phyloP scores from a whole-genome alignment of 148 eudicot genomes.

The Rhododendron mucronatum region DNA sequence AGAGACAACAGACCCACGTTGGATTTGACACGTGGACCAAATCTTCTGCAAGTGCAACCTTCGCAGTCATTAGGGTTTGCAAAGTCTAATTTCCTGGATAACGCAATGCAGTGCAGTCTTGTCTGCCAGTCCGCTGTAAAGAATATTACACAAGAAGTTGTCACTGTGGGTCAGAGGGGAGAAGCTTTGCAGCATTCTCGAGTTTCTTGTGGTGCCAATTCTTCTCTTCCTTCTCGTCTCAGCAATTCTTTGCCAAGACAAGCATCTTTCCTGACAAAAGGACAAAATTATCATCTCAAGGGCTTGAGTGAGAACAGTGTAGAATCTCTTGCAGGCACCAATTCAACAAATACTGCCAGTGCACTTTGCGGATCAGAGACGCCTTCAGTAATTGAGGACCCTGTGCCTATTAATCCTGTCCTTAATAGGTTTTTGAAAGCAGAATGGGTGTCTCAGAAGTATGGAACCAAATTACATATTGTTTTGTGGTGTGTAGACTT shows the following conservation, averaged over 20 bases:
- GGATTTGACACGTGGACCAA: neutral
- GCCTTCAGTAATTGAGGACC: neutral
- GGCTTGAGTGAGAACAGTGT: neutral
- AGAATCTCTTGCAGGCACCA: constrained; percentile 7
- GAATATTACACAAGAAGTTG: neutral
- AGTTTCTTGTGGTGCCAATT: neutral
- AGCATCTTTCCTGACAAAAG: neutral
- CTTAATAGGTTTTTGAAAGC: constrained; percentile 2
- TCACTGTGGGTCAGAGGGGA: neutral
- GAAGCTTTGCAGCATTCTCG: neutral
- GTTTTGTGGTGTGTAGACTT: neutral
- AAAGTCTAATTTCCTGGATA: neutral
- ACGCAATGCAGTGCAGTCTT: neutral
- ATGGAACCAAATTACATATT: neutral
- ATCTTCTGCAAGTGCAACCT: neutral
- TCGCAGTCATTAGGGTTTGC: neutral
- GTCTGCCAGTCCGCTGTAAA: neutral
- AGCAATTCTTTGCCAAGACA: neutral
- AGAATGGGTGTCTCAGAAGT: neutral
- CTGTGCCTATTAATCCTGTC: neutral
- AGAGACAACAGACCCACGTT: neutral
- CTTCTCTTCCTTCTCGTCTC: neutral
- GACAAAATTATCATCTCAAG: neutral
- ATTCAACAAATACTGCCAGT: neutral
- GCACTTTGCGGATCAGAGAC: neutral